Evolutionary conservation across 1,139 yeast genomes (phyloP), one percentile per base, ranked within the genome.

Genomic region (Candida sojae): DNA sequence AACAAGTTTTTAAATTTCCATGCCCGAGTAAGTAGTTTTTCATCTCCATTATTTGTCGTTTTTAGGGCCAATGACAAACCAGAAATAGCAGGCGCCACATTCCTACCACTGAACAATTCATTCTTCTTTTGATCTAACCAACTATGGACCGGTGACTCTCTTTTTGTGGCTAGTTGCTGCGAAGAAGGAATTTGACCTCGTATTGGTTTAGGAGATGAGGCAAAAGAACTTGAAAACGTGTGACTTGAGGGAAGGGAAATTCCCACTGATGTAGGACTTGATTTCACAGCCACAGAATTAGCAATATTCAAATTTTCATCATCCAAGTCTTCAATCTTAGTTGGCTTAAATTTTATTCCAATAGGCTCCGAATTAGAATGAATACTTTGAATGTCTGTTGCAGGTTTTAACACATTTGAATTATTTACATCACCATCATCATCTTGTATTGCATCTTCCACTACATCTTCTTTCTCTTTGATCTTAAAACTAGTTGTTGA

Each of bases 221-320:
- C 48, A 9, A 47, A n/a, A 8, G 46, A 46, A 25, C 48, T 45
- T 9, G 45, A 38, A 39, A 33, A 30, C 6, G 40, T 42, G n/a
- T 33, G 43, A 26, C 46, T 44, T 4, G 47, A 42, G 12, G 42
- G 42, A 6, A 35, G 13, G 17, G 48, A 39, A 8, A 44, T 21
- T 9, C 48, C 48, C 9, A 38, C 41, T n/a, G 50, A 45, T 13
- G 41, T 50, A 6, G 54, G 54, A 41, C 54, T 51, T 5, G 53
- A 45, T 13, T 31, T 49, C 6, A 48, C 25, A 7, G 42, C 46
- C 1, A 63, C 66, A 46, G 62, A 63, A 39, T 58, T 63, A 48
- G 86, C 79, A 12, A 78, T 67, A 26, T 68, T 61, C 13, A 70
- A 60, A 39, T 69, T 72, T 30, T 71, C 78, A 50, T 72, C 66